A percentile compares a stretch with the other conserved stretches of the same genome.
Conservation (phyloP, 1,139 yeast species). For the Hemisphaericaspora lyxosophila region DNA sequence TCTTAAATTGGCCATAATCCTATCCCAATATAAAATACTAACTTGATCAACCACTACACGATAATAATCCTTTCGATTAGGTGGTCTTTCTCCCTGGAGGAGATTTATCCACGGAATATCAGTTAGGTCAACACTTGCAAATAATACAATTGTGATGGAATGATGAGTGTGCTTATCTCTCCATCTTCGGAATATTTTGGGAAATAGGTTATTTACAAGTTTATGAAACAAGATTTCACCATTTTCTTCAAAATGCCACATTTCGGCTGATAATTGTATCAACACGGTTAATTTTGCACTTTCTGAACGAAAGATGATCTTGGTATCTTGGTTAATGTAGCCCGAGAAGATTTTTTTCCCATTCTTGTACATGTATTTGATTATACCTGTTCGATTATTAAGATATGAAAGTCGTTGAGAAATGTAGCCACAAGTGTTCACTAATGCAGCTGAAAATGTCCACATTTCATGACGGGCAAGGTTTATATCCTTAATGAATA, state of each 20-base stretch:
- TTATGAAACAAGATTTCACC: slow-evolving; percentile 95
- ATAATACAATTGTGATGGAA: slow-evolving; percentile 83
- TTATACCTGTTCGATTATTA: slow-evolving; percentile 57
- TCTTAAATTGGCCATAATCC: slow-evolving; percentile 84
- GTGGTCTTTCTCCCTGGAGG: slow-evolving; percentile 71
- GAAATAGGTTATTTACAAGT: slow-evolving; percentile 84
- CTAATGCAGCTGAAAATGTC: slow-evolving; percentile 66
- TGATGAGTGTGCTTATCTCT: slow-evolving; percentile 84
- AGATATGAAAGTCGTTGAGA: slow-evolving; percentile 67
- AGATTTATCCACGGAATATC: slow-evolving; percentile 55
- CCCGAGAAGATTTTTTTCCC: slow-evolving; percentile 67
- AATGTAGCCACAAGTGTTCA: slow-evolving; percentile 62
- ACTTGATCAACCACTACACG: slow-evolving; percentile 96
- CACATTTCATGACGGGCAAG: slow-evolving; percentile 94
- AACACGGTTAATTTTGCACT: slow-evolving; percentile 81
- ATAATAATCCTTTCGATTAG: slow-evolving; percentile 73
- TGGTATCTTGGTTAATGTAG: slow-evolving; percentile 72
- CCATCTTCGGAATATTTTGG: slow-evolving; percentile 88
- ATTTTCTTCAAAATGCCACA: slow-evolving; percentile 98
- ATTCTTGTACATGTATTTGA: slow-evolving; percentile 65
- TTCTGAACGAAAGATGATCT: slow-evolving; percentile 83
- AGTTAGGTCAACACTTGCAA: slow-evolving; percentile 75
- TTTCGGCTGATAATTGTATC: slow-evolving; percentile 87
- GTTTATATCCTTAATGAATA: slow-evolving; percentile 77
- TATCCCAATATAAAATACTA: slow-evolving; percentile 82